A percentile compares a stretch with the other conserved stretches of the same genome.
These are phyloP conservation scores for Euclidium syriacum DNA, from an alignment of 345 rosid species.

Conservation along the genomic window DNA sequence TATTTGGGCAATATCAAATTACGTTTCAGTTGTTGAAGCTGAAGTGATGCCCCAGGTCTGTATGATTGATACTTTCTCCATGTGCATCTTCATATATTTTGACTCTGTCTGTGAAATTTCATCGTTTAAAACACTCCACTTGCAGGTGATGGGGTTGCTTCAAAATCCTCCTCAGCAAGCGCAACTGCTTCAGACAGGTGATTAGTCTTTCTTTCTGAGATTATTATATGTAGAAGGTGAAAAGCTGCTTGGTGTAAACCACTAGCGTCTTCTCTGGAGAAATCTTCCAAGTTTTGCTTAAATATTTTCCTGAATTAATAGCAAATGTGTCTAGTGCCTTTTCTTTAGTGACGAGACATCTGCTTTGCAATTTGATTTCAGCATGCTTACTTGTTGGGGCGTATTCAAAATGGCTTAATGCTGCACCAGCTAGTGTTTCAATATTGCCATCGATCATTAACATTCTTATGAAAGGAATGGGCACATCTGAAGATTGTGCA, in stretches of 20 bases:
- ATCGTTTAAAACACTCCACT: constrained; percentile 12
- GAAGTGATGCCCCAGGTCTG: constrained; percentile 93
- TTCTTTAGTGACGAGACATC: constrained; percentile 8
- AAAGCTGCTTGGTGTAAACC: constrained; percentile 16
- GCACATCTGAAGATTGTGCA: constrained; percentile 90
- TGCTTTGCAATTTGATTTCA: constrained; percentile 35
- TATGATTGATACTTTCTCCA: constrained; percentile 10
- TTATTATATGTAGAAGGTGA: constrained; percentile 5
- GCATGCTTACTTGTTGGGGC: constrained; percentile 98
- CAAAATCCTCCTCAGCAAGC: constrained; percentile 85
- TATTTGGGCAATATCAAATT: constrained; percentile 79
- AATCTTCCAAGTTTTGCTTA: constrained; percentile 6
- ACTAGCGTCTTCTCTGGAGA: constrained; percentile 4
- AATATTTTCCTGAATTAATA: background rate
- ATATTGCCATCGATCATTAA: constrained; percentile 66
- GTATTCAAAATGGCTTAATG: constrained; percentile 93
- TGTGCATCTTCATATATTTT: background rate
- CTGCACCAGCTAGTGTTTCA: constrained; percentile 67
- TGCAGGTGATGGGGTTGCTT: constrained; percentile 83
- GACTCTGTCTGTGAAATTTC: background rate
- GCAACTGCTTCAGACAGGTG: constrained; percentile 92
- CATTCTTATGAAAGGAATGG: constrained; percentile 85
- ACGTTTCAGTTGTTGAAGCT: constrained; percentile 73
- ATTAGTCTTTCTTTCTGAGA: constrained; percentile 15
- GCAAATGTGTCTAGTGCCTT: constrained; percentile 1